A percentile compares a stretch with the other conserved stretches of the same genome.
These are phyloP conservation scores for Populus euphratica DNA, from an alignment of 345 rosid genomes.

Conservation along the genomic window DNA sequence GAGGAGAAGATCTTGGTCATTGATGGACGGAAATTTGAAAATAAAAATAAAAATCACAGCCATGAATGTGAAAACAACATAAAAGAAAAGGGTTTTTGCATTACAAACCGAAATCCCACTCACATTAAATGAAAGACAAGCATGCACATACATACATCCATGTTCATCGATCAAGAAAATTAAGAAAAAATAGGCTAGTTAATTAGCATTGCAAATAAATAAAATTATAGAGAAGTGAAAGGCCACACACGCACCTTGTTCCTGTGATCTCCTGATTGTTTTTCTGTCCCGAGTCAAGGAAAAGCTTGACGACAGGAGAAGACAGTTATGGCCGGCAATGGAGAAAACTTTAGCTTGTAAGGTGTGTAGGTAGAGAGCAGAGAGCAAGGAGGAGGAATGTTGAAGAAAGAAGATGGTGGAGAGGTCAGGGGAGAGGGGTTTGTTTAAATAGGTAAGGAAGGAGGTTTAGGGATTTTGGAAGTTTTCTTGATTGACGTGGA, in stretches of 20 bases:
- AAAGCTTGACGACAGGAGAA: neutral
- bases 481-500: neutral
- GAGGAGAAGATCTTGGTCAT: too few species aligned
- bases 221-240: neutral
- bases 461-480: conserved; percentile 14
- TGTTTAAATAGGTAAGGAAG: conserved; percentile 14
- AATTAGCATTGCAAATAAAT: neutral
- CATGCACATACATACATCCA: neutral
- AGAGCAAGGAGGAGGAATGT: neutral
- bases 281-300: neutral
- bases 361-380: neutral
- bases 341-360: neutral
- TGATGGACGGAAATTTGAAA: neutral
- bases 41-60: neutral
- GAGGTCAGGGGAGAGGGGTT: neutral
- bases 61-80: neutral
- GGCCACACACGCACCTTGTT: neutral
- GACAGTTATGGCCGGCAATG: neutral
- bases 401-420: neutral
- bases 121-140: neutral
- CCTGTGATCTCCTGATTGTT: neutral
- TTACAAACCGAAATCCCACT: neutral
- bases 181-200: neutral
- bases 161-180: neutral
- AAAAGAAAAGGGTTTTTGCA: neutral